Evolutionary conservation across 345 rosid species (phyloP), one percentile per base, ranked within the genome.

Genomic region (Eutrema heterophyllum): DNA sequence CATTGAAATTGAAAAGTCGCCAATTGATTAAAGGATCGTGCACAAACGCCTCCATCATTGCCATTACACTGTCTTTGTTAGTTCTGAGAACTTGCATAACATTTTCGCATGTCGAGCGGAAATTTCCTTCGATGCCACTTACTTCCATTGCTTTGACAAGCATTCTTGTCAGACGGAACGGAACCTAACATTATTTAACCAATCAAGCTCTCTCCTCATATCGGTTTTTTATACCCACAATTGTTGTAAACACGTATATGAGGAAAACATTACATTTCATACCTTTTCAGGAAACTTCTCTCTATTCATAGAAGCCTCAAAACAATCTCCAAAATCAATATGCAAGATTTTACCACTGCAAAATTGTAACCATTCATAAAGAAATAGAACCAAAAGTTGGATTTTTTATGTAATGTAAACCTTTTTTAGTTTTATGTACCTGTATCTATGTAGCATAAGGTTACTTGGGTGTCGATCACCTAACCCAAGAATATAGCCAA

Each of bases 41-140:
- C 54, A 95, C 99, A 84, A 92, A 95, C 30, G 99, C 99, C 94
- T 95, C 99, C 99, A 95, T 95, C 99, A 95, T 95, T 64, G 98
- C 98, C 99, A 89, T 92, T 58, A 92, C 97, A 72, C 99, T 88
- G 55, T 95, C 97, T 80, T 78, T 89, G 72, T 95, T 87, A 50
- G 97, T 78, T 54, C 98, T 88, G 45, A 95, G 94, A 72, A 90
- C 99, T 84, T 88, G 96, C 97, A 89, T 90, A 64, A 92, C 99
- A 71, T 92, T 90, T 86, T 95, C 99, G 29, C 99, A 92, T 2
- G 98, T 95, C 41, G 87, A 85, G 11, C 92, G 96, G 77, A 95
- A 95, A 68, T 90, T 95, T 56, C 99, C 98, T 80, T 95, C 99
- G 15, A 95, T 86, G 63, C 99, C 98, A 78, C 99, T 89, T 51